Evolutionary conservation across 805 yeast species (phyloP), one percentile per base, ranked within the genome.

Genomic region (Allodekkera sacchari): DNA sequence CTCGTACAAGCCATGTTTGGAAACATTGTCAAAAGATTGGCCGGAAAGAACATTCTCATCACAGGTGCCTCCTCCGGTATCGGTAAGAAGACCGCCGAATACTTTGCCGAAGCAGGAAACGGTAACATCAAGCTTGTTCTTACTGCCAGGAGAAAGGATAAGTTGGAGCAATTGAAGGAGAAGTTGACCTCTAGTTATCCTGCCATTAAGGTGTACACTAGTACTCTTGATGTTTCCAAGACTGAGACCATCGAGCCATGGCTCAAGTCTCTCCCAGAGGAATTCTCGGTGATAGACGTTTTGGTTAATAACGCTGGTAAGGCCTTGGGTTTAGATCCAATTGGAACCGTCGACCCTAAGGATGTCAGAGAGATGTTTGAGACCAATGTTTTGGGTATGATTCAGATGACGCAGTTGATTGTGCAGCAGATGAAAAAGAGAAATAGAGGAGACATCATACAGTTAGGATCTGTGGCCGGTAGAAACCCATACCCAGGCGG

Each of bases 31-130:
- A 77, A 78, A 53, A 72, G 96, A 53, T 65, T 89, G 21, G 75
- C 81, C 15, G 81, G 81, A 30, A 88, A 89, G 53, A 74, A 77
- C 13, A 68, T 84, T 20, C 69, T 89, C 25, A 80, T 89, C 48
- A 84, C 97, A n/a, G 97, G 97, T 40, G 97, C 97, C 6, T 83
- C 95, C 17, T 77, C 95, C 11, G 97, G 97, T 34, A 89, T 89
- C 48, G 98, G 97, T 9, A 75, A 74, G 43, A 92, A 95, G 33
- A 87, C 96, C 8, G 97, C 96, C 11, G 57, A 68, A 28, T 94
- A 88, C 53, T 76, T 84, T 43, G 92, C 95, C 26, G 75, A 64
- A 27, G 74, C 74, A 12, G 64, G 71, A 25, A 57, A 64, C 23
- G 76, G 76, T 5, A 45, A 68, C 16, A 44, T 71, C 50, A 69